Base-by-base conservation (phyloP, 1,284 basidiomycete genomes). In the Apiotrichum porosum region DNA sequence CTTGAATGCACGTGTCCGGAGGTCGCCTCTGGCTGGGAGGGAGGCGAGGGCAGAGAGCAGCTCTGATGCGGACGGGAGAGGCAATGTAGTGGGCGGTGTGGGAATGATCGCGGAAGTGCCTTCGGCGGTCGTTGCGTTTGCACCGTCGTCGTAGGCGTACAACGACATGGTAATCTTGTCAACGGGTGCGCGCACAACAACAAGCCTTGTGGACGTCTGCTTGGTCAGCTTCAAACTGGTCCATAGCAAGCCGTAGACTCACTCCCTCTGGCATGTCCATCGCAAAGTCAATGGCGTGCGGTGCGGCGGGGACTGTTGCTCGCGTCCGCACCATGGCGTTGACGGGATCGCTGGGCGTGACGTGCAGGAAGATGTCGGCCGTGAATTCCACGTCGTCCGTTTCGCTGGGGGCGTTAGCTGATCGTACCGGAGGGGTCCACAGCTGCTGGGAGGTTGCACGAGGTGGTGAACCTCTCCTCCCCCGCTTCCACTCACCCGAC, bases 351-450 rank as follows among this genome's bases (percentile, higher is more conserved):
- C 21, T 18, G 18, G 44, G 44, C 5, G 44, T 15, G 18, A 50
- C 34, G 41, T 54, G 50, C 10, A 54, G 44, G 18, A 44, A 33
- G 4, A 54, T 12, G 30, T 54, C 52, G 32, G 44, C 48, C 2
- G 35, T 37, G 35, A 54, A 54, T 10, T 37, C n/a, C 6, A 24
- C 23, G 1, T 44, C 28, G 5, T 35, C 18, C 9, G 52, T 54
- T 33, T 40, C 15, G 6, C 52, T 54, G 44, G n/a, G n/a, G n/a
- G n/a, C n/a, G n/a, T n/a, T n/a, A n/a, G n/a, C n/a, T n/a, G n/a
- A n/a, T n/a, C n/a, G n/a, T n/a, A n/a, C n/a, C n/a, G n/a, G n/a
- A n/a, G 4, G 32, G 18, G 13, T 9, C 2, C 12, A 21, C 35
- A 36, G 35, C 35, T 21, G 4, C 6, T 4, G 9, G 3, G 18